A percentile compares a stretch with the other conserved stretches of the same genome.
Conservation (phyloP, 2,329 filamentous ascomycete species). For the Polytolypa hystricis region DNA sequence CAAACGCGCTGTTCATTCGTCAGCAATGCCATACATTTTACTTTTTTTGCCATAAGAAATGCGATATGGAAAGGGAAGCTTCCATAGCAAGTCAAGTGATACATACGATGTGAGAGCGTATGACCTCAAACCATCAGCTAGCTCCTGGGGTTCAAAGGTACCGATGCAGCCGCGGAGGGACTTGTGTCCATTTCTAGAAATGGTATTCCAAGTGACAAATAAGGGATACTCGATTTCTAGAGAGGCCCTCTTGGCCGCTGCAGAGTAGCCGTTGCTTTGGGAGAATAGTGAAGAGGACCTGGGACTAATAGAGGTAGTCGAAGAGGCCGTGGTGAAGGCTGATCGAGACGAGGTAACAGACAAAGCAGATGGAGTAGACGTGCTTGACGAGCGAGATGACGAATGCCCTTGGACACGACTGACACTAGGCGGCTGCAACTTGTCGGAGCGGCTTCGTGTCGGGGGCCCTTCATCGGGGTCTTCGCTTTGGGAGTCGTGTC, state of each 20-base stretch:
- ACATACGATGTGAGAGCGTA: conserved; percentile 72
- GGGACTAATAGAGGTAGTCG: conserved; percentile 36
- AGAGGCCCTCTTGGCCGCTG: conserved; percentile 3
- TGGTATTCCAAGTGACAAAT: conserved; percentile 89
- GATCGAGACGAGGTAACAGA: conserved; percentile 40
- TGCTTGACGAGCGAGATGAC: conserved; percentile 29
- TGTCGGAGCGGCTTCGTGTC: conserved; percentile 12
- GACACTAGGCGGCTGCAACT: conserved; percentile 23
- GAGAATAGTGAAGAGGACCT: conserved; percentile 26
- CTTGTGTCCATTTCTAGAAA: conserved; percentile 50
- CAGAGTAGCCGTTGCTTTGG: conserved; percentile 7
- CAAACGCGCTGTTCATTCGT: conserved; percentile 42
- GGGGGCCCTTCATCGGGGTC: conserved; percentile 7
- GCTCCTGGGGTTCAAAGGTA: conserved; percentile 70
- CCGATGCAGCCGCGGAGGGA: conserved; percentile 88
- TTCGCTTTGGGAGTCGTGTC: conserved; percentile 15
- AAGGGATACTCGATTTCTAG: conserved; percentile 47
- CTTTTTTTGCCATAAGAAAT: no score
- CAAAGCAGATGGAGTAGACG: conserved; percentile 32
- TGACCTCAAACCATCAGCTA: conserved; percentile 60
- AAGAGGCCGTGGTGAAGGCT: conserved; percentile 29
- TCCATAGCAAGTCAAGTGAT: conserved; percentile 1
- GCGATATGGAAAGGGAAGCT: conserved; percentile 1
- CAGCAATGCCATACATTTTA: neutral
- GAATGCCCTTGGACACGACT: conserved; percentile 24